phyloP scores from a whole-genome alignment of 1,284 basidiomycete genomes.

The Ganoderma resinaceum region DNA sequence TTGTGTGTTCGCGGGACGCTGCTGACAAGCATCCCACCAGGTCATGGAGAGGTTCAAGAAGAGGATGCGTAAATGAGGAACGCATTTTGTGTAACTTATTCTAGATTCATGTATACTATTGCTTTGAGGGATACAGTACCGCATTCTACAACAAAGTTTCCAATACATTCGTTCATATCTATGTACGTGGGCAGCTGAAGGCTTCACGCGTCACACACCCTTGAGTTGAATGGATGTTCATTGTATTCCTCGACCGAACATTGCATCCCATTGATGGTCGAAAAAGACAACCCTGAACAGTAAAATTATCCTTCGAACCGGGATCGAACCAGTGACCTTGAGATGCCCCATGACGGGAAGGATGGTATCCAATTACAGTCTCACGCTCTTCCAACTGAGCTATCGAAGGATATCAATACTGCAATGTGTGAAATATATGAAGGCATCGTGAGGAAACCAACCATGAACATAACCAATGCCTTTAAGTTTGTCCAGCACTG shows the following conservation, averaged over 20 bases:
- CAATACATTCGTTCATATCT: not conserved
- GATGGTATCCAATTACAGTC: slow-evolving; percentile 23
- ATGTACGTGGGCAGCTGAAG: too few species aligned
- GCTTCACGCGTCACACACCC: too few species aligned
- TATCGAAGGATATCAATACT: slow-evolving; percentile 16
- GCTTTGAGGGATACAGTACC: not conserved
- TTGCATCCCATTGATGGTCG: too few species aligned
- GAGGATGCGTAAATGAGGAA: slow-evolving; percentile 72
- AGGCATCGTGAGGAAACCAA: too few species aligned
- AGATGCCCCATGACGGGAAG: slow-evolving; percentile 3
- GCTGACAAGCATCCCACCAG: slow-evolving; percentile 43
- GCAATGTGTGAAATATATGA: too few species aligned
- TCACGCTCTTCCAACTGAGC: slow-evolving; percentile 30
- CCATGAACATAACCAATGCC: too few species aligned
- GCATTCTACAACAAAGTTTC: not conserved
- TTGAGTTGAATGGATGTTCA: too few species aligned
- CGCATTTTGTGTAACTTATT: slow-evolving; percentile 9
- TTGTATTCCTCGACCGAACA: too few species aligned
- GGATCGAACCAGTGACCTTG: slow-evolving; percentile 25
- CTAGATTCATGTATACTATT: not conserved
- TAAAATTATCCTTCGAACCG: slow-evolving; percentile 19
- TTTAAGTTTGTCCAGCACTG: too few species aligned
- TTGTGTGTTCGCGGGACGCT: not conserved
- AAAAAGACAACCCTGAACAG: too few species aligned
- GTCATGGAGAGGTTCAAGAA: slow-evolving; percentile 91